phyloP scores from a whole-genome alignment of 73 alveolate genomes.

The Symbiodinium pilosum region DNA sequence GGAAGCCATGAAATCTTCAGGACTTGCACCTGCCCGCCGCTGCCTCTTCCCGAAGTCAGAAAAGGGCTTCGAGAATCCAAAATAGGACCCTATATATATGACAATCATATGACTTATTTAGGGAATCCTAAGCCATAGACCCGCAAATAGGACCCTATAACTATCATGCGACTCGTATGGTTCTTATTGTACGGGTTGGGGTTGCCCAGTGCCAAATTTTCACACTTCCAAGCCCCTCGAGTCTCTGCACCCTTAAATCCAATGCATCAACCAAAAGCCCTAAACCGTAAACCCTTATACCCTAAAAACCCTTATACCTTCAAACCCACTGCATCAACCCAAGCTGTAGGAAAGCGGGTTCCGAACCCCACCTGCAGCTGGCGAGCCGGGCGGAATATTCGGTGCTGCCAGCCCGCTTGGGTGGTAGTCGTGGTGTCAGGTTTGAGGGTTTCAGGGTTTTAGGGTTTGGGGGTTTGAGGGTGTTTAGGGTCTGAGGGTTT shows the following conservation, averaged over 20 bases:
- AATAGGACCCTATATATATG: too few species aligned
- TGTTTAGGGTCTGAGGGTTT: too few species aligned
- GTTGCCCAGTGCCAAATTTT: not conserved
- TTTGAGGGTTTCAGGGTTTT: not conserved
- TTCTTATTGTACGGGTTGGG: too few species aligned
- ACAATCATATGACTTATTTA: too few species aligned
- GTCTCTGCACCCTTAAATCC: not conserved
- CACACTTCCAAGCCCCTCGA: not conserved
- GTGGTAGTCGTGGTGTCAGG: not conserved
- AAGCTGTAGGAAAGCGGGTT: not conserved
- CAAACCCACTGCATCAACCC: too few species aligned
- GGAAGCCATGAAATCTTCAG: too few species aligned
- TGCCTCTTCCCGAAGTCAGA: too few species aligned
- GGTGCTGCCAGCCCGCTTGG: not conserved
- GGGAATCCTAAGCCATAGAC: too few species aligned
- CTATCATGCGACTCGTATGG: too few species aligned
- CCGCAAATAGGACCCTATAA: too few species aligned
- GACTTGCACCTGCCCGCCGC: too few species aligned
- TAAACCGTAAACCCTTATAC: not conserved
- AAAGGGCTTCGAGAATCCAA: too few species aligned
- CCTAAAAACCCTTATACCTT: not conserved
- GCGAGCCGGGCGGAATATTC: constrained; percentile 5
- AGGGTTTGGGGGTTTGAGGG: not conserved
- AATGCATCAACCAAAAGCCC: not conserved
- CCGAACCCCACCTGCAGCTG: not conserved